A percentile compares a stretch with the other conserved stretches of the same genome.
phyloP scores from a whole-genome alignment of 139 green algal species.

The Tetraselmis chui region DNA sequence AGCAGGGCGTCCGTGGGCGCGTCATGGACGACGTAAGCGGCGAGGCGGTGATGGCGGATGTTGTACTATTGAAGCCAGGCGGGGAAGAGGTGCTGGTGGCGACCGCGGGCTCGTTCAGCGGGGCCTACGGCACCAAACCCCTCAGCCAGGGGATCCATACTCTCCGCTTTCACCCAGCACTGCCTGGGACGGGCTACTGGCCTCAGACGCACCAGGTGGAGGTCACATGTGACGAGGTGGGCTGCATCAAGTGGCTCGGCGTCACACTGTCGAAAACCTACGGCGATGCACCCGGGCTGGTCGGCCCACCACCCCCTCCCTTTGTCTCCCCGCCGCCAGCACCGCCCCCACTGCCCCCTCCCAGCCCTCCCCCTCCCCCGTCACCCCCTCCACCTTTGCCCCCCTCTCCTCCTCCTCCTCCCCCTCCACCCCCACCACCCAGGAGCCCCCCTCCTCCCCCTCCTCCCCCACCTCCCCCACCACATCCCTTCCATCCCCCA shows the following conservation, averaged over 20 bases:
- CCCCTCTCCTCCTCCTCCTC: neutral
- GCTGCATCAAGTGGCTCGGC: neutral
- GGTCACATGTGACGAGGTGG: neutral
- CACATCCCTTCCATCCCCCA: too few relatives aligned
- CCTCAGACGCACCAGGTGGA: neutral
- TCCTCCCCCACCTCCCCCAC: neutral
- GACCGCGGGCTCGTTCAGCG: neutral
- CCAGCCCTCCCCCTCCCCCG: too few relatives aligned
- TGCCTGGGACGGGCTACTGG: neutral
- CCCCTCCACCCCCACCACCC: neutral
- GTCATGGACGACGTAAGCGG: neutral
- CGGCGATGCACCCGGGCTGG: neutral
- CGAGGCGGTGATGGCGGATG: neutral
- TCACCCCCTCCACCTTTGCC: neutral
- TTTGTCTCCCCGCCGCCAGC: neutral
- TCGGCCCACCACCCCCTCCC: neutral
- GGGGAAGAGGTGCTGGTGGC: neutral
- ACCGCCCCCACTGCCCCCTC: neutral
- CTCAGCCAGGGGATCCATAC: neutral
- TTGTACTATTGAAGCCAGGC: neutral
- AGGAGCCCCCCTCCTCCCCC: too few relatives aligned
- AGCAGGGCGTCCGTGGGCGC: neutral
- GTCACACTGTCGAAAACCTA: neutral
- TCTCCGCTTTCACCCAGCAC: neutral
- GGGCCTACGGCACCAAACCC: neutral